Conservation (phyloP, 2,329 filamentous ascomycete genomes). For the Aspergillus carbonarius region DNA sequence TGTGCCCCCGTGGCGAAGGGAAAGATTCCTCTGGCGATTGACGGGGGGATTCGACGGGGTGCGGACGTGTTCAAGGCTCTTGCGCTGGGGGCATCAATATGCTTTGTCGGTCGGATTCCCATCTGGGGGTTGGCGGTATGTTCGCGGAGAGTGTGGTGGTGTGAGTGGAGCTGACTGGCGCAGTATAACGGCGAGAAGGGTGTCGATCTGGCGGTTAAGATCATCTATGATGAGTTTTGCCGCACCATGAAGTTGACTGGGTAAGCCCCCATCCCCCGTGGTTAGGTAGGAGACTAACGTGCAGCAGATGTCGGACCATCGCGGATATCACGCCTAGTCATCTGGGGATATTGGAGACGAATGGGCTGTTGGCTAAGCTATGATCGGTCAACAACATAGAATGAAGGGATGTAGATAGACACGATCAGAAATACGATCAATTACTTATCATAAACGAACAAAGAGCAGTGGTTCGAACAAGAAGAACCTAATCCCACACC, state of each 20-base stretch:
- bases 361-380: neutral
- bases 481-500: neutral
- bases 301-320: neutral
- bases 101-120: slow-evolving; percentile 25
- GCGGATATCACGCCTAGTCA: neutral
- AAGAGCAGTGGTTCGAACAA: neutral
- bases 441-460: neutral
- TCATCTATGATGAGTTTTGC: slow-evolving; percentile 23
- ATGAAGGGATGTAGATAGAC: neutral
- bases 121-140: slow-evolving; percentile 32
- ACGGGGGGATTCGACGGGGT: slow-evolving; percentile 29
- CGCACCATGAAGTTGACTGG: slow-evolving; percentile 24
- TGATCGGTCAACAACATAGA: neutral
- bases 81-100: slow-evolving; percentile 25
- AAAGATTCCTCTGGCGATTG: slow-evolving; percentile 27
- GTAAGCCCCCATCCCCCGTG: slow-evolving; percentile 5
- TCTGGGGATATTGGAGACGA: neutral
- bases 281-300: neutral
- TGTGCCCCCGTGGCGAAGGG: slow-evolving; percentile 21
- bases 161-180: neutral
- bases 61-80: slow-evolving; percentile 32
- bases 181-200: slow-evolving; percentile 26
- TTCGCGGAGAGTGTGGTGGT: neutral
- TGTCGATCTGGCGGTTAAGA: slow-evolving; percentile 26
- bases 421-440: neutral